Conservation (phyloP, 176 grass and related monocot genomes). For the Cenchrus fungigraminus region DNA sequence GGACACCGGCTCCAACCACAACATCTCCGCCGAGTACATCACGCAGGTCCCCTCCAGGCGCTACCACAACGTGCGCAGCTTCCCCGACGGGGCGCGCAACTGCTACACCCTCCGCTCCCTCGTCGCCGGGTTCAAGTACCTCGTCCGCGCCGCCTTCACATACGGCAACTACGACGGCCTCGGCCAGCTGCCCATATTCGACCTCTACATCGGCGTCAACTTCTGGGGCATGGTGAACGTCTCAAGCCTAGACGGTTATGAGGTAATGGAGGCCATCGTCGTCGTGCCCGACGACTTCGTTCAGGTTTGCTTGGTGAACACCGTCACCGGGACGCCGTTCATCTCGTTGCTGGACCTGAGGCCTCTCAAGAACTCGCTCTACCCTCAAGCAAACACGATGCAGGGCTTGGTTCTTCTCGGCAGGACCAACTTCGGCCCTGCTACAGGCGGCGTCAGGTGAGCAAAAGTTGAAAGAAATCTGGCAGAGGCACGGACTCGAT, state of each 20-base stretch:
- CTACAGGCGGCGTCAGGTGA: conserved; percentile 24
- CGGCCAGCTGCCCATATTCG: conserved; percentile 30
- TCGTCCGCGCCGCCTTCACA: conserved; percentile 47
- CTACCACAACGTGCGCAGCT: conserved; percentile 54
- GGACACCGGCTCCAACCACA: conserved; percentile 45
- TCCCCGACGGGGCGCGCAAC: conserved; percentile 41
- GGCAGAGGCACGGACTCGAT: too few relatives aligned
- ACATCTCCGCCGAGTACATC: conserved; percentile 42
- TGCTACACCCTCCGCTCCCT: conserved; percentile 51
- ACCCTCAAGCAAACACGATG: background rate
- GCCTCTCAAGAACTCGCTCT: conserved; percentile 40
- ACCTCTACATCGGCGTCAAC: conserved; percentile 51
- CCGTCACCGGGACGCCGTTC: conserved; percentile 51
- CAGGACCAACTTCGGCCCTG: conserved; percentile 35
- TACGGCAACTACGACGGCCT: conserved; percentile 69
- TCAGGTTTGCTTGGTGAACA: conserved; percentile 58
- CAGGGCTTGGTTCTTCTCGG: conserved; percentile 27
- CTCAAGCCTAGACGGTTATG: fast-evolving
- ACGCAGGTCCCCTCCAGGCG: background rate
- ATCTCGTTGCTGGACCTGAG: conserved; percentile 57
- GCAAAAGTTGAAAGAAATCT: background rate
- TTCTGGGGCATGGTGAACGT: conserved; percentile 50
- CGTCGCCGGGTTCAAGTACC: conserved; percentile 45
- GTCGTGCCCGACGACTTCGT: background rate
- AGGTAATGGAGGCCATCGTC: conserved; percentile 21